A percentile compares a stretch with the other conserved stretches of the same genome.
These are phyloP conservation scores for Volutella citrinella DNA, from an alignment of 2,329 filamentous ascomycete species.

Conservation along the genomic window DNA sequence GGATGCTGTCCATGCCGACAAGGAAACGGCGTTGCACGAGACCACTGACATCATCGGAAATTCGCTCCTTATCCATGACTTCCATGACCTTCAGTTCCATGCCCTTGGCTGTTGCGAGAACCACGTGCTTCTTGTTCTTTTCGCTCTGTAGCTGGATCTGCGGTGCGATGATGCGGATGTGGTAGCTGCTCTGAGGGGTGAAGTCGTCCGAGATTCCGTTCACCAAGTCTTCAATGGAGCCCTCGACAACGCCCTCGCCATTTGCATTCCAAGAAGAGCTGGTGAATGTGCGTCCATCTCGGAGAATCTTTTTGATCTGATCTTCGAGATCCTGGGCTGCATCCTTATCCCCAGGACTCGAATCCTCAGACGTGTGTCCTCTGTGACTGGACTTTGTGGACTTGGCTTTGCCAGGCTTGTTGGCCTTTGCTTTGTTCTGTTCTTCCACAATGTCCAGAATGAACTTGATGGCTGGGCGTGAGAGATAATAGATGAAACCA, in stretches of 20 bases:
- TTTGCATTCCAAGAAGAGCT: conserved; percentile 30
- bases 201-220: conserved; percentile 85
- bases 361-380: conserved; percentile 34
- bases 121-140: conserved; percentile 95
- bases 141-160: conserved; percentile 98
- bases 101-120: conserved; percentile 92
- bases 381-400: conserved; percentile 26
- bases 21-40: conserved; percentile 92
- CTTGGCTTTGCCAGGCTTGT: conserved; percentile 26
- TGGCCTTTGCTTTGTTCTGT: conserved; percentile 68
- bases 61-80: conserved; percentile 93
- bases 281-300: conserved; percentile 80
- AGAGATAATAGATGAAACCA: conserved; percentile 97
- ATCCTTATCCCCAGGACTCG: conserved; percentile 51
- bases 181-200: conserved; percentile 87
- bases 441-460: conserved; percentile 97
- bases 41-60: conserved; percentile 90
- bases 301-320: conserved; percentile 79
- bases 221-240: conserved; percentile 59
- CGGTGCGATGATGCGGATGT: conserved; percentile 90
- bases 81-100: conserved; percentile 98
- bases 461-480: conserved; percentile 92
- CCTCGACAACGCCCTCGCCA: conserved; percentile 32
- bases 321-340: conserved; percentile 70
- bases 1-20: conserved; percentile 93